Conservation (phyloP, 2,329 filamentous ascomycete species). For the Pseudocercospora musae region DNA sequence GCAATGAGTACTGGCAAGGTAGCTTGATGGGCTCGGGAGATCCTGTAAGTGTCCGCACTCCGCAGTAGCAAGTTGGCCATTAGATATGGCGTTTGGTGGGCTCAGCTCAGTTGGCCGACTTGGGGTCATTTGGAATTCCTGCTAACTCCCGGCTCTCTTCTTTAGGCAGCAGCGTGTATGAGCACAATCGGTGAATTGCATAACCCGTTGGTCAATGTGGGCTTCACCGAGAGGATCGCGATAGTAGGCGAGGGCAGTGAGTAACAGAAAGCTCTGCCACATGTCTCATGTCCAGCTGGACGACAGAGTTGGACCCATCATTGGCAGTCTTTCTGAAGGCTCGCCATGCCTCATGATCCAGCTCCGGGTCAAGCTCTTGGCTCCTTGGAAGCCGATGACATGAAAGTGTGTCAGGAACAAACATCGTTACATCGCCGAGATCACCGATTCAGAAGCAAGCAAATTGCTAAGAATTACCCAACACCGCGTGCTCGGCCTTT, state of each 20-base stretch:
- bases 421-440: neutral
- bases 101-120: neutral
- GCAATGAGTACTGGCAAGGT: conserved; percentile 36
- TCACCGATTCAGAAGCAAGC: neutral
- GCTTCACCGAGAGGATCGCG: conserved; percentile 16
- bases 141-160: neutral
- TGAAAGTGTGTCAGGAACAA: neutral
- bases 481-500: neutral
- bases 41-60: neutral
- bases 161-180: conserved; percentile 31
- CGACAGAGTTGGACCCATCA: too few relatives aligned
- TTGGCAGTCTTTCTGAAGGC: too few relatives aligned
- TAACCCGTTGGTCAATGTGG: conserved; percentile 33
- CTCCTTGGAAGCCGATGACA: neutral
- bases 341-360: too few relatives aligned
- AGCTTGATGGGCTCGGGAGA: conserved; percentile 29
- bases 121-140: neutral
- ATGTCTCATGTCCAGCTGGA: too few relatives aligned
- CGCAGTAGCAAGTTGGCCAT: too few relatives aligned
- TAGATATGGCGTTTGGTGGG: neutral
- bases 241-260: neutral
- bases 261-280: neutral
- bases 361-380: neutral
- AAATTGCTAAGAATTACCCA: neutral
- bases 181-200: conserved; percentile 35